These are phyloP conservation scores for Astragalus glycyphyllos DNA, from an alignment of 306 rosid species.

Conservation along the genomic window DNA sequence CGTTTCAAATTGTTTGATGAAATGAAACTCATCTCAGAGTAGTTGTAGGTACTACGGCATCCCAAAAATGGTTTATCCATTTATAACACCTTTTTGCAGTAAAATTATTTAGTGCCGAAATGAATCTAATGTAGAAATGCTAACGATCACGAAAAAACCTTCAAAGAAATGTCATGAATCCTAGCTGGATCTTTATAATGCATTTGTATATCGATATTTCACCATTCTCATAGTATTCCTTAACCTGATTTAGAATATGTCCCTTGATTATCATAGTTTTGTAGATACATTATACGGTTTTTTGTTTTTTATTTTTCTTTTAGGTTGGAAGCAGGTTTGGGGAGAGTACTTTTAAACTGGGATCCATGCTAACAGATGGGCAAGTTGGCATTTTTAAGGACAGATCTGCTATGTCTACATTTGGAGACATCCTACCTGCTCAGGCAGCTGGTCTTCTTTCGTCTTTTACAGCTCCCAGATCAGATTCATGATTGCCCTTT, in stretches of 20 bases:
- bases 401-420: conserved; percentile 93
- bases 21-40: neutral
- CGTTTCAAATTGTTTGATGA: conserved; percentile 9
- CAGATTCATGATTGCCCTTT: conserved; percentile 61
- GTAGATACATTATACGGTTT: conserved; percentile 31
- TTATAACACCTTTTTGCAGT: neutral
- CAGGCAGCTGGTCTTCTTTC: conserved; percentile 99
- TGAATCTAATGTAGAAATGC: conserved; percentile 4
- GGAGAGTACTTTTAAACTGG: conserved; percentile 94
- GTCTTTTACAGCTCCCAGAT: conserved; percentile 91
- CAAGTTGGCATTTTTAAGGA: conserved; percentile 98
- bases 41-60: neutral
- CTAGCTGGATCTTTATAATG: conserved; percentile 8
- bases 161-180: conserved; percentile 5
- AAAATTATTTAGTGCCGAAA: neutral
- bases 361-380: conserved; percentile 89
- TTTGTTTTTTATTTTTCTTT: conserved; percentile 21
- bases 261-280: conserved; percentile 30
- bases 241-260: conserved; percentile 32
- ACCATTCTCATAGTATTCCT: neutral
- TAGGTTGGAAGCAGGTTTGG: conserved; percentile 98
- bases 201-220: conserved; percentile 22
- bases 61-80: conserved; percentile 22
- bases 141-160: neutral
- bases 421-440: conserved; percentile 95